Percentiles rank a stretch among this genome's conserved stretches.
Evolutionary conservation across 2,329 filamentous ascomycete species (phyloP).

Genomic region (Rutstroemia sp.): DNA sequence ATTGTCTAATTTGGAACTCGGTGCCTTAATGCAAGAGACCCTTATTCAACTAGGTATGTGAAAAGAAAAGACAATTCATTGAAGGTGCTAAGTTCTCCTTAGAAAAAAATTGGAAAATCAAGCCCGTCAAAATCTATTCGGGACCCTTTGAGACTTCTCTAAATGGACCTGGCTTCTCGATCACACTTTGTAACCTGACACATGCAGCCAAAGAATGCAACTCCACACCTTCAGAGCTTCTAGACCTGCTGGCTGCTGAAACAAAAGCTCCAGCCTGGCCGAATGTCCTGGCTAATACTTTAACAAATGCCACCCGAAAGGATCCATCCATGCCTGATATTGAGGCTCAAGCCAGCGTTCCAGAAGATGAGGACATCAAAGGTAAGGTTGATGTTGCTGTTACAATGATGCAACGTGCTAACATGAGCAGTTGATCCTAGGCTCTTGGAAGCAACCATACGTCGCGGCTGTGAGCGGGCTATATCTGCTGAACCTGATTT

Average conservation of each 20-base stretch:
- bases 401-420: too few relatives aligned
- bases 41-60: slow-evolving; percentile 30
- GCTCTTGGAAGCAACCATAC: background rate
- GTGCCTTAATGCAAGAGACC: slow-evolving; percentile 39
- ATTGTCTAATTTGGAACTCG: slow-evolving; percentile 49
- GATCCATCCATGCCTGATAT: background rate
- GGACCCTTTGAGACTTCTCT: slow-evolving; percentile 45
- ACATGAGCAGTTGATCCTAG: too few relatives aligned
- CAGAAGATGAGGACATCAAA: too few relatives aligned
- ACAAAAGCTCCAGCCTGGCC: slow-evolving; percentile 37
- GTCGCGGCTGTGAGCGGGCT: slow-evolving; percentile 29
- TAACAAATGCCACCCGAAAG: slow-evolving; percentile 12
- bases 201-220: slow-evolving; percentile 25
- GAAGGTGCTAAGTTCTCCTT: too few relatives aligned
- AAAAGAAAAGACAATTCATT: background rate
- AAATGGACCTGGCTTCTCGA: slow-evolving; percentile 48
- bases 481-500: slow-evolving; percentile 41
- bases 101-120: slow-evolving; percentile 27
- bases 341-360: background rate
- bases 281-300: slow-evolving; percentile 22
- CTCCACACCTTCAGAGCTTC: background rate
- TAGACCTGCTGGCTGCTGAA: slow-evolving; percentile 37
- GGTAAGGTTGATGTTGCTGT: too few relatives aligned
- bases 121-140: slow-evolving; percentile 39
- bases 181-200: slow-evolving; percentile 45